phyloP scores from a whole-genome alignment of 352 stramenopile species.

The Globisporangium heterothallicum region DNA sequence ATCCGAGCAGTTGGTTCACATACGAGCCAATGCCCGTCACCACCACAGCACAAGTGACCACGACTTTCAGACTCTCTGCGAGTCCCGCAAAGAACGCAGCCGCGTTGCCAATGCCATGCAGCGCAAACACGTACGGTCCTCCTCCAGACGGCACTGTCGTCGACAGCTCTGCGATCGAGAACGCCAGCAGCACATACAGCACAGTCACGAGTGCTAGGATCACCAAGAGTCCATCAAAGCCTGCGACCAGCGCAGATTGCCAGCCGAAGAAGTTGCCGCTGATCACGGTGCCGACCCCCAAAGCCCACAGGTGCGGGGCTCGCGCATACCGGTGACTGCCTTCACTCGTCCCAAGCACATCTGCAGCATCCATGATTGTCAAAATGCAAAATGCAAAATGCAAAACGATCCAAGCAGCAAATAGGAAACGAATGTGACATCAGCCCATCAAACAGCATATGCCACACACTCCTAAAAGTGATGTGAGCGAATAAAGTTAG shows the following conservation, averaged over 20 bases:
- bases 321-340: constrained; percentile 54
- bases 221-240: constrained; percentile 57
- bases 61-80: constrained; percentile 60
- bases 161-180: constrained; percentile 73
- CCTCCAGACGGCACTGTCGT: constrained; percentile 45
- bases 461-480: too few species aligned
- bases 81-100: constrained; percentile 57
- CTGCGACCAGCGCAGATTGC: constrained; percentile 55
- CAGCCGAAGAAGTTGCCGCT: constrained; percentile 71
- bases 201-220: constrained; percentile 56
- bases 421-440: too few species aligned
- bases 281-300: constrained; percentile 64
- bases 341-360: too few species aligned
- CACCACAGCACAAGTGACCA: constrained; percentile 41
- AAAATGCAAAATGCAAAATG: too few species aligned
- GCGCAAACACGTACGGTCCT: constrained; percentile 65
- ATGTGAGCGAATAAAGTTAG: too few species aligned
- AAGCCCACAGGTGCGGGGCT: constrained; percentile 57
- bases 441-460: too few species aligned
- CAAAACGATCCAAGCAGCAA: too few species aligned
- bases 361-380: too few species aligned
- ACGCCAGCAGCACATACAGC: constrained; percentile 62
- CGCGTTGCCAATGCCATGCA: constrained; percentile 46
- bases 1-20: constrained; percentile 44
- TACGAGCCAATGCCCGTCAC: constrained; percentile 55